Evolutionary conservation across 352 stramenopile genomes (phyloP).

Genomic region (Phytophthora hibernalis): DNA sequence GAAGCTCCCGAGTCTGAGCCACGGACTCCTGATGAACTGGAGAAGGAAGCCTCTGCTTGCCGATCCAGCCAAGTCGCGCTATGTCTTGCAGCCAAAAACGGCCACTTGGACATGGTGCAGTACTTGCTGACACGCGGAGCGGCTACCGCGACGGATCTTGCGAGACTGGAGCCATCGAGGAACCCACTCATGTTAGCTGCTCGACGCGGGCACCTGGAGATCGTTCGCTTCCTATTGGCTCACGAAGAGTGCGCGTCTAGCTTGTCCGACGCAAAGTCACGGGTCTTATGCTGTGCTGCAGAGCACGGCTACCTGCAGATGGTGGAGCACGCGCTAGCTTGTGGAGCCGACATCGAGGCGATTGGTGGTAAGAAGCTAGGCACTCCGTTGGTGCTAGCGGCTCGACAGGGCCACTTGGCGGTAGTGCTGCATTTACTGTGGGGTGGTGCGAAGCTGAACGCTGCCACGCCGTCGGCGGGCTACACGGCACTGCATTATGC

Average conservation of each 20-base stretch:
- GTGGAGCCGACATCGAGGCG: slow-evolving; percentile 48
- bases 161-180: slow-evolving; percentile 33
- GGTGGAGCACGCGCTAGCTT: slow-evolving; percentile 54
- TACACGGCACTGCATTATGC: slow-evolving; percentile 65
- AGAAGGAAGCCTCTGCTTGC: slow-evolving; percentile 33
- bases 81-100: slow-evolving; percentile 58
- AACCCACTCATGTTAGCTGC: slow-evolving; percentile 57
- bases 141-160: slow-evolving; percentile 31
- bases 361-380: slow-evolving; percentile 42
- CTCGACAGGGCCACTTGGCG: slow-evolving; percentile 52
- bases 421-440: slow-evolving; percentile 62
- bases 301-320: slow-evolving; percentile 63
- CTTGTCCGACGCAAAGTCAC: slow-evolving; percentile 45
- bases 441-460: slow-evolving; percentile 52
- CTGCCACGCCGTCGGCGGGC: slow-evolving; percentile 42
- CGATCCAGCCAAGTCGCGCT: slow-evolving; percentile 46
- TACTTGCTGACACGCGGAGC: slow-evolving; percentile 40
- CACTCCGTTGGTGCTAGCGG: slow-evolving; percentile 56
- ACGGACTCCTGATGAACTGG: slow-evolving; percentile 28
- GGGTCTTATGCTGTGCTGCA: slow-evolving; percentile 51
- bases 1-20: slow-evolving; percentile 22
- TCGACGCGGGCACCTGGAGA: slow-evolving; percentile 51
- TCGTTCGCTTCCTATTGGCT: slow-evolving; percentile 52
- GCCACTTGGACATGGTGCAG: slow-evolving; percentile 62
- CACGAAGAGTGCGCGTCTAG: slow-evolving; percentile 43